Evolutionary conservation across 169 alveolate genomes (phyloP), one percentile per base, ranked within the genome.

Genomic region (Cryptosporidium bovis): DNA sequence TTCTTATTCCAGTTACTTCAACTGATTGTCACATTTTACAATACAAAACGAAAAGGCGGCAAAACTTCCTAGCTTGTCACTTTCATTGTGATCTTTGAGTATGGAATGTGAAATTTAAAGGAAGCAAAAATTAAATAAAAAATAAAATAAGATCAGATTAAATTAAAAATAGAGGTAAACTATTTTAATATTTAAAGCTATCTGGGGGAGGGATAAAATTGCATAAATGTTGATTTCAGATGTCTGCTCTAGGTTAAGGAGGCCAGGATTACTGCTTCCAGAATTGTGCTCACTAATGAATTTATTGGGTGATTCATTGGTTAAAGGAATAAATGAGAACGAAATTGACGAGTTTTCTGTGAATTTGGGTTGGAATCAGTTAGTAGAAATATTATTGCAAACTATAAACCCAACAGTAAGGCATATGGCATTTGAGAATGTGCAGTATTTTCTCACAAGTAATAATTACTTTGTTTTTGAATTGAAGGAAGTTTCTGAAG

Each of bases 351-450:
- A 58, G 18, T 2, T 20, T 36, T 36, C 20, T 20, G 50, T 77
- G 16, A 77, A 62, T 10, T 24, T 36, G 27, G 85, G 85, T 34
- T 77, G 69, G 71, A 71, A 58, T 24, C 85, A 77, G 51, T 62
- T 77, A 1, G 51, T 77, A 29, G 85, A 77, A 13, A 44, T 77
- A 56, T 50, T 77, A 18, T n/a, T 34, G n/a, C 85, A 77, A 48
- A 77, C 85, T 8, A 77, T 8, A 40, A 68, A 77, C 51, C 85
- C 71, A 20, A 77, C 85, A 29, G 85, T 77, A n/a, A 77, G 85
- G 34, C 71, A 77, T 62, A 48, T 77, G 34, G 77, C 71, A 44
- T 77, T 77, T 51, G 71, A 77, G n/a, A 77, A 77, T 13, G 51
- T 77, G 1, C 58, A 50, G 36, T 58, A 77, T n/a, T 56, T 77